Conservation (phyloP, 495 filamentous ascomycete species). For the Chlorociboria aeruginascens region DNA sequence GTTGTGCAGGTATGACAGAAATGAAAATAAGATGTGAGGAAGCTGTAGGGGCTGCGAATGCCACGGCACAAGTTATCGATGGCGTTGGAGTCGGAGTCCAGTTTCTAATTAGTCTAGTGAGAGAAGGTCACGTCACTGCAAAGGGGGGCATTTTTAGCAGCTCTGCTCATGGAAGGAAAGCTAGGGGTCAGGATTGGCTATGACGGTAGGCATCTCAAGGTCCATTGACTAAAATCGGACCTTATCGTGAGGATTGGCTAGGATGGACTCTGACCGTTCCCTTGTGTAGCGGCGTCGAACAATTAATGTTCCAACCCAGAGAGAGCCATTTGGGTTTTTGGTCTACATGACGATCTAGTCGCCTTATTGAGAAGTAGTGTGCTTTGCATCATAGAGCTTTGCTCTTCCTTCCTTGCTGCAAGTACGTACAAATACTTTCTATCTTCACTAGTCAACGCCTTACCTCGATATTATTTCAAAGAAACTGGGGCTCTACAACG, state of each 20-base stretch:
- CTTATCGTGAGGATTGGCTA: no score
- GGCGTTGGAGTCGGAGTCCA: constrained; percentile 23
- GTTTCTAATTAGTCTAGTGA: constrained; percentile 20
- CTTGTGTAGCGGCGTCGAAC: no score
- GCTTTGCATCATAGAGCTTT: no score
- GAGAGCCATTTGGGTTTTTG: no score
- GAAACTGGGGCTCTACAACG: constrained; percentile 28
- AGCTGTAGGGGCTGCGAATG: constrained; percentile 24
- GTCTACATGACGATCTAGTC: no score
- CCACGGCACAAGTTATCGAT: constrained; percentile 24
- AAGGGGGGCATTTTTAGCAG: constrained; percentile 26
- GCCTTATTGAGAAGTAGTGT: no score
- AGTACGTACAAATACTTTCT: no score
- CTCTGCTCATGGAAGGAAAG: constrained; percentile 19
- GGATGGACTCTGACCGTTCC: no score
- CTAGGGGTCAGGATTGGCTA: constrained; percentile 23
- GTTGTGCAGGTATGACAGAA: constrained; percentile 38
- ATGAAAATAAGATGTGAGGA: constrained; percentile 31
- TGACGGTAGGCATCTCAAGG: not conserved
- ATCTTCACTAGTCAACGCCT: no score
- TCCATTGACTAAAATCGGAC: no score
- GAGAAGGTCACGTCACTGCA: constrained; percentile 24
- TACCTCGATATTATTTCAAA: not conserved
- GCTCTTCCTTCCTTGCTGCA: no score
- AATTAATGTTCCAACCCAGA: no score